Percentiles rank a stretch among this genome's conserved stretches.
Conservation (phyloP, 805 yeast species). For the Lipomyces starkeyi region DNA sequence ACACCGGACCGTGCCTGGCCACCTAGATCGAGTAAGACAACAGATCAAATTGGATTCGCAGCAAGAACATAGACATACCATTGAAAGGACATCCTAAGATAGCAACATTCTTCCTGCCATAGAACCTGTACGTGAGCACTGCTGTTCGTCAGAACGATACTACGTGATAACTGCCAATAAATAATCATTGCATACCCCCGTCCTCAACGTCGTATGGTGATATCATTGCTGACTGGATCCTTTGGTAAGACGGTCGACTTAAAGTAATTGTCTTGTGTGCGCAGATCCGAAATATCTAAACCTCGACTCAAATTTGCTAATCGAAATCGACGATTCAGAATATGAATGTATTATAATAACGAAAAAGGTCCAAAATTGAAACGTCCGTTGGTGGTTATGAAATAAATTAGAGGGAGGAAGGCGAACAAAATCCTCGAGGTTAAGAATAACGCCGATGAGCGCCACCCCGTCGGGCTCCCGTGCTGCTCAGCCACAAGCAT, state of each 20-base stretch:
- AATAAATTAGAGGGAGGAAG: no score
- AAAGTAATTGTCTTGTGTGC: neutral
- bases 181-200: neutral
- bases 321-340: no score
- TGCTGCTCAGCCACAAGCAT: no score
- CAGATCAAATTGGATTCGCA: neutral
- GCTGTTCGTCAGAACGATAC: neutral
- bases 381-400: no score
- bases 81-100: slow-evolving; percentile 89
- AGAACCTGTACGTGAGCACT: slow-evolving; percentile 50
- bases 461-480: no score
- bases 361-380: no score
- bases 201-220: slow-evolving; percentile 11
- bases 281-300: no score
- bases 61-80: slow-evolving; percentile 12
- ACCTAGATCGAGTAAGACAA: slow-evolving; percentile 50
- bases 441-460: no score
- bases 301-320: neutral
- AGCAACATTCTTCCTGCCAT: slow-evolving; percentile 62
- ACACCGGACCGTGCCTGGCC: slow-evolving; percentile 96
- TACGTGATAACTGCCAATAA: neutral
- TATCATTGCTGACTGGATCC: neutral
- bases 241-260: no score
- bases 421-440: no score
- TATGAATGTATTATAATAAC: no score